Conservation (phyloP, 2,329 filamentous ascomycete species). For the Endocalyx cinctus region DNA sequence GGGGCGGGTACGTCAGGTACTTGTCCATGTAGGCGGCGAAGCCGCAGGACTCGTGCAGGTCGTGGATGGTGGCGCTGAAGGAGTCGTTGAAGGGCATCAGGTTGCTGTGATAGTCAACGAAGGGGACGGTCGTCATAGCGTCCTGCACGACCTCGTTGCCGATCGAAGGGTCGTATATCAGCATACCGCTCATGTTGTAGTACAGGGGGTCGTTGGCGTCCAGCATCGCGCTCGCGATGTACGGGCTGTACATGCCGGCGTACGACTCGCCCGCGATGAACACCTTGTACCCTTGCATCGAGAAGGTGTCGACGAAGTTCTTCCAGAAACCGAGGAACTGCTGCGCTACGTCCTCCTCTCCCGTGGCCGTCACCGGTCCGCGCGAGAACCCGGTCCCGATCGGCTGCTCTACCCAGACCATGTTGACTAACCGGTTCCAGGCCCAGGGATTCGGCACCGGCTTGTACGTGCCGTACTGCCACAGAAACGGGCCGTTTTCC, state of each 20-base stretch:
- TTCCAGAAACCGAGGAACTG: conserved; percentile 58
- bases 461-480: conserved; percentile 50
- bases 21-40: conserved; percentile 56
- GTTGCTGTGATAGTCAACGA: conserved; percentile 54
- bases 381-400: conserved; percentile 12
- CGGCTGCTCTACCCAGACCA: conserved; percentile 53
- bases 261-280: conserved; percentile 73
- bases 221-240: conserved; percentile 69
- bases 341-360: conserved; percentile 47
- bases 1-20: conserved; percentile 65
- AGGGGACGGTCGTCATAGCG: conserved; percentile 49
- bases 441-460: conserved; percentile 50
- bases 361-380: conserved; percentile 41
- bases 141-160: conserved; percentile 43
- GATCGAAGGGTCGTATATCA: conserved; percentile 69
- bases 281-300: conserved; percentile 61
- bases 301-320: conserved; percentile 70
- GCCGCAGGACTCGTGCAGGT: conserved; percentile 53
- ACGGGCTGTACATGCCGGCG: conserved; percentile 64
- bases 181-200: conserved; percentile 62
- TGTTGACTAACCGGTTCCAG: conserved; percentile 59
- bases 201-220: conserved; percentile 60
- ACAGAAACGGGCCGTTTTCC: conserved; percentile 55
- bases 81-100: conserved; percentile 62
- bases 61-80: conserved; percentile 47